Evolutionary conservation across 257 asterid species (phyloP), one percentile per base, ranked within the genome.

Genomic region (Ocimum tenuiflorum): DNA sequence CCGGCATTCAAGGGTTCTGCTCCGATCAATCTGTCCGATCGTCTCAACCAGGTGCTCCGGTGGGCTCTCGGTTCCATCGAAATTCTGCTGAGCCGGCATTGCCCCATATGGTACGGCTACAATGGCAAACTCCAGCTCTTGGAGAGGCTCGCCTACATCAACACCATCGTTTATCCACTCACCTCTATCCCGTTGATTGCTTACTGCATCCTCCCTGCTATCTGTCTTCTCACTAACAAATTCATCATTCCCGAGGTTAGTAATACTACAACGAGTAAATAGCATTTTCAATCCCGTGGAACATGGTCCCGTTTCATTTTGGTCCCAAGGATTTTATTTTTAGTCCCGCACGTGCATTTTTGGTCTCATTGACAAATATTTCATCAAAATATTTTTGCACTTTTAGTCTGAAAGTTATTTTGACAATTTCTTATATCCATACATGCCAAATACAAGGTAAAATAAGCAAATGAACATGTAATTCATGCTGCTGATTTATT

Each of bases 1-100:
- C 91, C 97, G 9, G 96, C 96, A 38, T 88, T 88, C 78, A 91
- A 91, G 79, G 97, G 97, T 55, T 91, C 96, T 2, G 96, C 98
- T 42, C 98, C 98, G 45, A 88, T 88, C 80, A 91, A 86, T 85
- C 88, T 91, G 69, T 91, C 98, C 0, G 98, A 91, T 81, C 94
- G 96, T 76, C 74, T 91, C 63, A 86, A 91, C 80, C 98, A 91
- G 78, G 96, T 91, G 48, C 98, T 91, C 61, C 81, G 96, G 35
- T 91, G 98, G 98, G 98, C 98, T 52, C 74, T 91, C 38, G 97
- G 97, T 10, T 91, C 97, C 68, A 78, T 91, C 57, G 97, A 91
- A 73, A 91, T 91, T 69, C 79, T 88, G 61, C 80, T 91, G 39
- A 91, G 97, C 65, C 75, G 95, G 76, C 97, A 91, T 86, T 88